Conservation (phyloP, 1,284 basidiomycete genomes). For the Ceratobasidium sp. region DNA sequence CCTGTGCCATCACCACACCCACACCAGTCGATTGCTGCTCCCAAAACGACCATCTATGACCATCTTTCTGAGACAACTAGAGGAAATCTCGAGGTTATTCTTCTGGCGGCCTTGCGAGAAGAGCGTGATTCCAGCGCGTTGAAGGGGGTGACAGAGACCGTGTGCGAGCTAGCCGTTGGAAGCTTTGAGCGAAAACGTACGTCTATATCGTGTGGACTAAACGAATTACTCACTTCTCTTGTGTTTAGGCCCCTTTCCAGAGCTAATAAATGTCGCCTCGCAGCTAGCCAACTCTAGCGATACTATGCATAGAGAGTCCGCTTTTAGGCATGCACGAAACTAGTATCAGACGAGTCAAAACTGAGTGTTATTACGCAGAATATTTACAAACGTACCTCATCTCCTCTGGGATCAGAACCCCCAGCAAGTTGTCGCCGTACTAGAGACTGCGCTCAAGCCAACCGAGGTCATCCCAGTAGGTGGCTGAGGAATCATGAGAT, state of each 20-base stretch:
- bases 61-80: conserved; percentile 74
- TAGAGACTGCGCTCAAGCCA: conserved; percentile 75
- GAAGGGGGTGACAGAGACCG: conserved; percentile 77
- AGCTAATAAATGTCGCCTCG: conserved; percentile 76
- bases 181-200: conserved; percentile 73
- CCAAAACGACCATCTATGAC: conserved; percentile 68
- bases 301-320: conserved; percentile 64
- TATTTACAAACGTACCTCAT: conserved; percentile 66
- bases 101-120: conserved; percentile 73
- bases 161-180: conserved; percentile 77
- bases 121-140: conserved; percentile 70
- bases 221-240: not conserved
- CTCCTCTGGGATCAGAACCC: conserved; percentile 74
- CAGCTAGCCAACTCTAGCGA: conserved; percentile 61
- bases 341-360: not conserved
- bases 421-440: conserved; percentile 71
- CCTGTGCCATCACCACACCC: conserved; percentile 49
- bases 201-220: not conserved
- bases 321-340: conserved; percentile 59
- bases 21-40: conserved; percentile 44
- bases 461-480: conserved; percentile 70
- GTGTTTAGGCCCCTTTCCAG: conserved; percentile 74
- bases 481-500: conserved; percentile 35
- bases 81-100: conserved; percentile 73
- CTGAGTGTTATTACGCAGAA: conserved; percentile 47